These are phyloP conservation scores for Exophiala calicioides DNA, from an alignment of 2,329 filamentous ascomycete species.

Conservation along the genomic window DNA sequence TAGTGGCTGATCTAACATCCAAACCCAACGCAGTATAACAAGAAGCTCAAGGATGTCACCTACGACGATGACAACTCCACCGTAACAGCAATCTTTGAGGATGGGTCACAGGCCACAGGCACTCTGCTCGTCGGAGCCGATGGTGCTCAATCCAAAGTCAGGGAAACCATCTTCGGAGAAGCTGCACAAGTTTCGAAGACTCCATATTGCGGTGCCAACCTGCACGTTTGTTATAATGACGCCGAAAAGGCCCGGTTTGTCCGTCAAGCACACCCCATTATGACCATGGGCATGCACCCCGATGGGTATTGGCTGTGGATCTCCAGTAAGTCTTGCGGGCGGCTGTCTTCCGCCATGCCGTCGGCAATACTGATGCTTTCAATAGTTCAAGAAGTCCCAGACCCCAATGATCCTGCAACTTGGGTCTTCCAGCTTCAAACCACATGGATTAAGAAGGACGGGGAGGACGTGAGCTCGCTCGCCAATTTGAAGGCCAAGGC, in stretches of 20 bases:
- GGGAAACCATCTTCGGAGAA: constrained; percentile 24
- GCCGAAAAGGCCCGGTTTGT: constrained; percentile 31
- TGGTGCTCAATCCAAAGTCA: constrained; percentile 32
- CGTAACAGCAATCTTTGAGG: constrained; percentile 25
- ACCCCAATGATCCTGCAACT: constrained; percentile 33
- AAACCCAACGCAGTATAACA: constrained; percentile 25
- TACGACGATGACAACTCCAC: constrained; percentile 21
- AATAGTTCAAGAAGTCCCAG: constrained; percentile 32
- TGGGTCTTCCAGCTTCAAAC: constrained; percentile 36
- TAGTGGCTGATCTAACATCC: not conserved
- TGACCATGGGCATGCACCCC: constrained; percentile 25
- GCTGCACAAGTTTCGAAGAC: constrained; percentile 24
- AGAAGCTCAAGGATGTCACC: constrained; percentile 21
- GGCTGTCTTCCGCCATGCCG: not conserved
- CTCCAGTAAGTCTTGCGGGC: constrained; percentile 18
- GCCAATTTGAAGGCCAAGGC: constrained; percentile 30
- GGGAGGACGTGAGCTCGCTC: constrained; percentile 25
- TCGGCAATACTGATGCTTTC: constrained; percentile 5
- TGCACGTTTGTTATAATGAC: constrained; percentile 31
- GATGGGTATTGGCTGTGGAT: constrained; percentile 25
- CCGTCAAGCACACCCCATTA: constrained; percentile 28
- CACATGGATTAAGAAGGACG: constrained; percentile 28
- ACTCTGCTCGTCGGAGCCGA: constrained; percentile 33
- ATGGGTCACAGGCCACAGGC: constrained; percentile 27
- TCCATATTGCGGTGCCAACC: constrained; percentile 30